These are phyloP conservation scores for Malus asiatica DNA, from an alignment of 306 rosid species.

Conservation along the genomic window DNA sequence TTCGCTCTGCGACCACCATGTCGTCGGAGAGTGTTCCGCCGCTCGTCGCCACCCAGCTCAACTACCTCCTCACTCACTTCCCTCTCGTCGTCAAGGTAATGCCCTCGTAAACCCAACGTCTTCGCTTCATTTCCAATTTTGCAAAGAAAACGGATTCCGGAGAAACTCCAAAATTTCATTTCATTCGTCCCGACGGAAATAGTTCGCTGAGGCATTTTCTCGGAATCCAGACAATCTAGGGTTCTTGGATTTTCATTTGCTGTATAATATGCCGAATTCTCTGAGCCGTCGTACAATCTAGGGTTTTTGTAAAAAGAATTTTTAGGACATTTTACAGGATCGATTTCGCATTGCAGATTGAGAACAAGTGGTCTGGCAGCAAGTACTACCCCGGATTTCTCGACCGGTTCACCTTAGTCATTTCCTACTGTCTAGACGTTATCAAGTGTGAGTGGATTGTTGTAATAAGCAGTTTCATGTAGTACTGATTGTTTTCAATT, in stretches of 20 bases:
- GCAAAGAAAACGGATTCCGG: not conserved
- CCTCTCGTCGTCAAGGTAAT: slow-evolving; percentile 61
- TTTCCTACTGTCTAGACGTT: slow-evolving; percentile 83
- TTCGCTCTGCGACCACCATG: slow-evolving; percentile 22
- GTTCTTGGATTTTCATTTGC: not conserved
- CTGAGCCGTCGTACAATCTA: not conserved
- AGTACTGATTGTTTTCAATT: not conserved
- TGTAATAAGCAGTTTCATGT: not conserved
- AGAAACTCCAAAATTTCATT: not conserved
- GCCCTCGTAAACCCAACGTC: not conserved
- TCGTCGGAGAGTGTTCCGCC: slow-evolving; percentile 55
- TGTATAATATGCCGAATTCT: not conserved
- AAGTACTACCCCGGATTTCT: slow-evolving; percentile 38
- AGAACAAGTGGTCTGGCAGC: slow-evolving; percentile 79
- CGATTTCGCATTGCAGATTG: slow-evolving; percentile 45
- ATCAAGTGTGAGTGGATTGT: slow-evolving; percentile 51
- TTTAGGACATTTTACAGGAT: not conserved
- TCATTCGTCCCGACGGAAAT: not conserved
- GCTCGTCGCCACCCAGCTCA: slow-evolving; percentile 71
- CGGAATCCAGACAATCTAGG: not conserved
- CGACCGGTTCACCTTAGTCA: slow-evolving; percentile 78
- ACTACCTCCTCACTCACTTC: slow-evolving; percentile 52
- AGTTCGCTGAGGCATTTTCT: not conserved
- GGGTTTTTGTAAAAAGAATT: not conserved
- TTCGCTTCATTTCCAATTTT: not conserved